These are phyloP conservation scores for Moringa oleifera DNA, from an alignment of 345 rosid species.

Conservation along the genomic window DNA sequence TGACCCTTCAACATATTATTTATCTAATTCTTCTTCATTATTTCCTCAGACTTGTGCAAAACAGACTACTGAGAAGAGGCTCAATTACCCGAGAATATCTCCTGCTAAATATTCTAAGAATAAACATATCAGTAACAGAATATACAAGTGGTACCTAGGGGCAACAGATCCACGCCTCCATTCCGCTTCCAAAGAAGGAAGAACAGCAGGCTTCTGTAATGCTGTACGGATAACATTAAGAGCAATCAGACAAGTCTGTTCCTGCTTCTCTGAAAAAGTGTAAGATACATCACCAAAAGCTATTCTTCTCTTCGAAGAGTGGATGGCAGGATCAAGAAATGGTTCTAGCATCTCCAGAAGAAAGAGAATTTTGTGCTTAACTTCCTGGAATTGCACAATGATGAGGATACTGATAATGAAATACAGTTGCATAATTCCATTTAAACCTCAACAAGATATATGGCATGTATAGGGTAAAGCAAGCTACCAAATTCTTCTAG, in stretches of 20 bases:
- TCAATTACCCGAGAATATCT: slow-evolving; percentile 4
- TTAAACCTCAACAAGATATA: not conserved
- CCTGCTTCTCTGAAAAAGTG: slow-evolving; percentile 48
- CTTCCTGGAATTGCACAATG: slow-evolving; percentile 43
- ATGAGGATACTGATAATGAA: no score
- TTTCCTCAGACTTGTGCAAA: slow-evolving; percentile 4
- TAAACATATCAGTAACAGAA: not conserved
- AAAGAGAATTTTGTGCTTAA: slow-evolving; percentile 73
- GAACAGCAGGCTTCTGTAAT: slow-evolving; percentile 62
- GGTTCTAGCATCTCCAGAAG: slow-evolving; percentile 84
- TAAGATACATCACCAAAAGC: slow-evolving; percentile 54
- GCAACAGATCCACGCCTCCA: slow-evolving; percentile 79
- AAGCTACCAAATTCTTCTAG: not conserved
- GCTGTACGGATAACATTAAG: slow-evolving; percentile 69
- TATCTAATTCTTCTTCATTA: not conserved
- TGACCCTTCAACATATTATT: not conserved
- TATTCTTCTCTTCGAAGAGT: slow-evolving; percentile 43
- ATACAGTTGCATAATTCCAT: not conserved
- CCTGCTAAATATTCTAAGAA: not conserved
- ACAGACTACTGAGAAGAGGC: not conserved
- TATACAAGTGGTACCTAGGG: slow-evolving; percentile 50
- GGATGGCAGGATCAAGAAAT: slow-evolving; percentile 66
- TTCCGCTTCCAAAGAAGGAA: slow-evolving; percentile 72
- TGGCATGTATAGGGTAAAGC: not conserved
- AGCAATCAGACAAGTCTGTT: slow-evolving; percentile 48